Evolutionary conservation across 306 rosid species (phyloP), one percentile per base, ranked within the genome.

Genomic region (Rubus parviflorus): DNA sequence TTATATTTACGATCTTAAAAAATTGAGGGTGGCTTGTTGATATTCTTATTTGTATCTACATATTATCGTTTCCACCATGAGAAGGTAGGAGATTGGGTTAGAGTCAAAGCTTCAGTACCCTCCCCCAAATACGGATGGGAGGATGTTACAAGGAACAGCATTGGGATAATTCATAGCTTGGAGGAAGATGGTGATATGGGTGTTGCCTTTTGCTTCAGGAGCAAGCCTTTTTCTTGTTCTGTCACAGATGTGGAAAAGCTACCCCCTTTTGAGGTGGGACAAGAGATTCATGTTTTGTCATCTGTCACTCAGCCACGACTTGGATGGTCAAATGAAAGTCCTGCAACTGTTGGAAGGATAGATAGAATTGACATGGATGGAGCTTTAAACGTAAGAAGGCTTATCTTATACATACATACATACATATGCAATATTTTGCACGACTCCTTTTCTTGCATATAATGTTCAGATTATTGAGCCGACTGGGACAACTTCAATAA

Each of bases 111-210:
- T 81, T 92, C 99, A 4, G 99, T 95, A 54, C 86, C 99, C 41
- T 92, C 99, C 72, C 99, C 99, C 68, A 95, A 89, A 85, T 95
- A 95, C 72, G 99, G 99, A 70, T 95, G 99, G 99, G 99, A 95
- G 65, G 99, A 95, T 79, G 82, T 92, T 74, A 87, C 95, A 37
- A 90, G 97, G 87, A 92, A 84, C 85, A 89, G 97, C 82, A 75
- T 95, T 82, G 99, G 99, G 68, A 73, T 95, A 75, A 95, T 95
- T 82, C 99, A 95, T 83, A 89, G 93, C 82, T 86, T 95, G 86
- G 97, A 95, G 80, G 99, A 92, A 80, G 97, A 88, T 79, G 97
- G 97, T 8, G 99, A 95, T 79, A 87, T 95, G 90, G 92, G 91
- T 57, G 88, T 95, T 75, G 99, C 99, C 79, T 95, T 90, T 80